phyloP scores from a whole-genome alignment of 2,329 filamentous ascomycete genomes.

The Aspergillus glaucus region DNA sequence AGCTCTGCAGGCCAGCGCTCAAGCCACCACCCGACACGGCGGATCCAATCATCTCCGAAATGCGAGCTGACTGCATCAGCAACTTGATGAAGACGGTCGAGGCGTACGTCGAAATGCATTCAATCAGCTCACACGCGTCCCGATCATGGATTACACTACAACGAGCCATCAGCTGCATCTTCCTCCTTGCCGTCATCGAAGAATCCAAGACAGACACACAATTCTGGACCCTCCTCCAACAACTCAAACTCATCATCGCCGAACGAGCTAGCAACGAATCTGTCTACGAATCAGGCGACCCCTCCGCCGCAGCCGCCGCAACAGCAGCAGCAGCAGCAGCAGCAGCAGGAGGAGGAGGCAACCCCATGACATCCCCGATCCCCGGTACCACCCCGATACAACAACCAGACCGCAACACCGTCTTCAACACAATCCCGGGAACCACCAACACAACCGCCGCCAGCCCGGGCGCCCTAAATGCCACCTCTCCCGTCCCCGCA shows the following conservation, averaged over 20 bases:
- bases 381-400: constrained; percentile 9
- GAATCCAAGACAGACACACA: constrained; percentile 38
- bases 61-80: constrained; percentile 51
- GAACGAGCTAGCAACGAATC: constrained; percentile 35
- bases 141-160: constrained; percentile 44
- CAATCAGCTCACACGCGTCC: constrained; percentile 36
- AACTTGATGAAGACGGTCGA: constrained; percentile 53
- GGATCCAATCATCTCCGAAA: constrained; percentile 29
- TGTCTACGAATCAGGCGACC: constrained; percentile 17
- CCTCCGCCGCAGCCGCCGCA: constrained; percentile 7
- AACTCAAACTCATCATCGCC: constrained; percentile 40
- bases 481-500: constrained; percentile 23
- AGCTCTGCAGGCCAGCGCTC: constrained; percentile 56
- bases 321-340: constrained; percentile 1
- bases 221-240: constrained; percentile 34
- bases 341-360: not conserved
- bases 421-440: constrained; percentile 23
- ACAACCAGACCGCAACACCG: constrained; percentile 1
- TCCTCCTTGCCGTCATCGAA: constrained; percentile 41
- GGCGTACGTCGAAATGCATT: constrained; percentile 53
- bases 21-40: constrained; percentile 44
- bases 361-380: constrained; percentile 13
- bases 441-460: constrained; percentile 22
- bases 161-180: constrained; percentile 43
- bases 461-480: constrained; percentile 20